phyloP scores from a whole-genome alignment of 345 rosid genomes.

The Nephelium lappaceum region DNA sequence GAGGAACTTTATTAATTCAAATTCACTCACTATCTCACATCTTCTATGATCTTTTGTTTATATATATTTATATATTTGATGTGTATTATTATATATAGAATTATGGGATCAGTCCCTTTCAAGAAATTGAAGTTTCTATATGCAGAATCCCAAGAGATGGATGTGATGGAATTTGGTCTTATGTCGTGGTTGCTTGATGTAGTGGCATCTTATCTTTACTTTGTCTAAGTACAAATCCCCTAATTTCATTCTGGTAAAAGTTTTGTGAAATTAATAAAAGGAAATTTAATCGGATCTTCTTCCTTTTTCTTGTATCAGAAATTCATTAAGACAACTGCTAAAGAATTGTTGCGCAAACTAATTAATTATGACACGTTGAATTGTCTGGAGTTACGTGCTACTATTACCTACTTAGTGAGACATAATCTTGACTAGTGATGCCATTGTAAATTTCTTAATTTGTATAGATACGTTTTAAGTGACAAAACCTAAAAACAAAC shows the following conservation, averaged over 20 bases:
- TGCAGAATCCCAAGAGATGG: conserved; percentile 40
- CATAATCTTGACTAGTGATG: too few relatives aligned
- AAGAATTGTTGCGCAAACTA: too few relatives aligned
- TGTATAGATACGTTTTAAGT: too few relatives aligned
- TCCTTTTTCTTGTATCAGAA: neutral
- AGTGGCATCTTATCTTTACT: conserved; percentile 38
- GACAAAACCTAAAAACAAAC: too few relatives aligned
- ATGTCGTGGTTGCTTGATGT: conserved; percentile 61
- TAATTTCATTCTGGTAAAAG: neutral
- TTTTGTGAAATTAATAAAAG: neutral
- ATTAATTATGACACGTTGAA: too few relatives aligned
- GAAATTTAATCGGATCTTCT: neutral
- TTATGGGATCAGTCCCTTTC: conserved; percentile 3
- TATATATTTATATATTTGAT: neutral
- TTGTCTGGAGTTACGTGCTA: too few relatives aligned
- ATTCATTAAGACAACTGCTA: neutral
- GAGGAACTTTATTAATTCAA: neutral
- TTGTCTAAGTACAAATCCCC: conserved; percentile 26
- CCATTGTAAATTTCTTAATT: too few relatives aligned
- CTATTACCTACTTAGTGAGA: too few relatives aligned
- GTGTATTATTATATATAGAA: too few relatives aligned
- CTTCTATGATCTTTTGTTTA: conserved; percentile 1
- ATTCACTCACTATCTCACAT: conserved; percentile 11
- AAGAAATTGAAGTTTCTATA: neutral
- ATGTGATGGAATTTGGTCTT: conserved; percentile 57